phyloP scores from a whole-genome alignment of 805 yeast genomes.

The Metschnikowia aberdeeniae region DNA sequence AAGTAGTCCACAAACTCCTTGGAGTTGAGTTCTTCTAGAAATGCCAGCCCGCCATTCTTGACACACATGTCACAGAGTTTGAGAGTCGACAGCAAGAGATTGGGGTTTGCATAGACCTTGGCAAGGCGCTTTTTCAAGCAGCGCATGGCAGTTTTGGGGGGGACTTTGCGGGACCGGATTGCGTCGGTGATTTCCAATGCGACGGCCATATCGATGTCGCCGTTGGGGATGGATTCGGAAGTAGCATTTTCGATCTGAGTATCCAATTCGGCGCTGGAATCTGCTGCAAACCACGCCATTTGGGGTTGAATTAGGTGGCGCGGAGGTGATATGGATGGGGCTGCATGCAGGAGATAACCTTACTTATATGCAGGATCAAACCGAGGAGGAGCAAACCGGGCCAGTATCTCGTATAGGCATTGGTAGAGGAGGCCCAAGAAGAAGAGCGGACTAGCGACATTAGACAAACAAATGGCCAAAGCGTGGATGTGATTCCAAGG shows the following conservation, averaged over 20 bases:
- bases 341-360: neutral
- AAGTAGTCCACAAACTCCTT: conserved; percentile 84
- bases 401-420: too few relatives aligned
- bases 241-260: conserved; percentile 71
- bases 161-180: conserved; percentile 74
- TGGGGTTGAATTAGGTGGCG: neutral
- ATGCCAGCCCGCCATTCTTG: conserved; percentile 89
- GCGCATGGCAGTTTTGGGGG: conserved; percentile 81
- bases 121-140: conserved; percentile 71
- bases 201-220: conserved; percentile 68
- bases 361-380: neutral
- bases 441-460: too few relatives aligned
- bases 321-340: neutral
- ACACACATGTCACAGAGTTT: conserved; percentile 81
- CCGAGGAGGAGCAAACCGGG: too few relatives aligned
- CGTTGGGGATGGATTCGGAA: conserved; percentile 85
- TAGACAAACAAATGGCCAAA: too few relatives aligned
- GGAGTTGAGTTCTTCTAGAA: conserved; percentile 71
- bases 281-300: conserved; percentile 54
- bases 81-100: conserved; percentile 69
- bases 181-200: conserved; percentile 86
- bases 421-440: too few relatives aligned
- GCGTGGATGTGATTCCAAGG: too few relatives aligned
- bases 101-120: conserved; percentile 62
- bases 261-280: conserved; percentile 45